Conservation (phyloP, 2,329 filamentous ascomycete genomes). For the Onygenales sp. region DNA sequence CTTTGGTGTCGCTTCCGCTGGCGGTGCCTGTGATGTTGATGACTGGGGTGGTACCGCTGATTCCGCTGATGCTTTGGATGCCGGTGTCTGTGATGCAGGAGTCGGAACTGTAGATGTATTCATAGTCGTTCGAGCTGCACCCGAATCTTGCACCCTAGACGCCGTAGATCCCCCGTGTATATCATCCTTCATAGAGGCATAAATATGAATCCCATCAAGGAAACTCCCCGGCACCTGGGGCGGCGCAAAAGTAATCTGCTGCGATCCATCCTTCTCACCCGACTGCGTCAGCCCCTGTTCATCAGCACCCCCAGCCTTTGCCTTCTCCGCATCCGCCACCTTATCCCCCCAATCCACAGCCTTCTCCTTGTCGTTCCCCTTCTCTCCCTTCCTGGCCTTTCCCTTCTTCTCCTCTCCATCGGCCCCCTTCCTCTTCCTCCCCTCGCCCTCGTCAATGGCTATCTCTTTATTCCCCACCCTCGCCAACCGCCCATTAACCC, state of each 20-base stretch:
- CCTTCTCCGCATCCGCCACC: not conserved
- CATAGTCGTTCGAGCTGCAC: not conserved
- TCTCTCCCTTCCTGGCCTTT: not conserved
- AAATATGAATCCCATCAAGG: slow-evolving; percentile 17
- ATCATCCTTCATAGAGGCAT: slow-evolving; percentile 15
- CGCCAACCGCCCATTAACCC: slow-evolving; percentile 65
- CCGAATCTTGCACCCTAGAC: not conserved
- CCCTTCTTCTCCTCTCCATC: slow-evolving; percentile 11
- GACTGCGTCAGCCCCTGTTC: not conserved
- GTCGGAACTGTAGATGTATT: not conserved
- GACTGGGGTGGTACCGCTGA: not conserved
- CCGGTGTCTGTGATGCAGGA: not conserved
- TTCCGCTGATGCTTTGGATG: not conserved
- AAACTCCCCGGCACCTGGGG: slow-evolving; percentile 8
- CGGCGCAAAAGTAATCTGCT: slow-evolving; percentile 1
- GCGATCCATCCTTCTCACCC: not conserved
- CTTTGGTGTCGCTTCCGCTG: not conserved
- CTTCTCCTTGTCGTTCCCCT: not conserved
- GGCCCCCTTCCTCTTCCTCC: slow-evolving; percentile 41
- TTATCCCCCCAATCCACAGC: not conserved
- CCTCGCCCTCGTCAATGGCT: slow-evolving; percentile 26
- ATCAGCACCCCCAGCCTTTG: not conserved
- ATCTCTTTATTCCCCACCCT: slow-evolving; percentile 56
- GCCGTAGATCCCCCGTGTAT: not conserved
- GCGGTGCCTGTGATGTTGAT: slow-evolving; percentile 3